Percentiles rank a stretch among this genome's conserved stretches.
Evolutionary conservation across 805 yeast genomes (phyloP).

Genomic region (Saccharomycopsis sp.): DNA sequence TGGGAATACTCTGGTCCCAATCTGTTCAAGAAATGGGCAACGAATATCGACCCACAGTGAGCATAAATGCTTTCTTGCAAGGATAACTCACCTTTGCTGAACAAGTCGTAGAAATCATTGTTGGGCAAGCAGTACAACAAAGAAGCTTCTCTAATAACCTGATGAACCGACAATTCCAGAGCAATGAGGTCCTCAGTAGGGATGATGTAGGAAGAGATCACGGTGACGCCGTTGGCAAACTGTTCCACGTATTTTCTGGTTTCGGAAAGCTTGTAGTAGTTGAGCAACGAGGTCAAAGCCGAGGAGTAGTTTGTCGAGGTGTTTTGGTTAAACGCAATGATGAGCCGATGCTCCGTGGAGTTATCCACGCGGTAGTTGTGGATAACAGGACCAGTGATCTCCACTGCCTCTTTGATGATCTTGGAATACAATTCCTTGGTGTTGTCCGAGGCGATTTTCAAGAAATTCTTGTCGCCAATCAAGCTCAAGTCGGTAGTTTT

Average conservation of each 20-base stretch:
- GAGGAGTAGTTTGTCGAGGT: conserved; percentile 82
- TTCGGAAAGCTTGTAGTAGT: conserved; percentile 76
- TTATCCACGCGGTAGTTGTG: conserved; percentile 76
- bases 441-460: conserved; percentile 66
- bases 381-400: conserved; percentile 86
- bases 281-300: conserved; percentile 77
- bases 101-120: conserved; percentile 66
- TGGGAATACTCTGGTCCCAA: conserved; percentile 83
- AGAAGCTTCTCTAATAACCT: conserved; percentile 90
- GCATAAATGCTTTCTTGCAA: conserved; percentile 93
- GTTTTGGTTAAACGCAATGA: conserved; percentile 79
- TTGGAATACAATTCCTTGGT: conserved; percentile 72
- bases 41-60: conserved; percentile 86
- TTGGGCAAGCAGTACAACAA: conserved; percentile 85
- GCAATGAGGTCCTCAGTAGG: conserved; percentile 40
- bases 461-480: conserved; percentile 73
- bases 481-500: conserved; percentile 45
- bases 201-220: conserved; percentile 77
- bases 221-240: conserved; percentile 79
- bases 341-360: conserved; percentile 74
- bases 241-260: conserved; percentile 92
- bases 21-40: conserved; percentile 89
- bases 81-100: conserved; percentile 68
- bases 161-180: conserved; percentile 67
- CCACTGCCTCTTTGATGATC: conserved; percentile 57